Evolutionary conservation across 257 asterid genomes (phyloP).

Genomic region (Catharanthus roseus): DNA sequence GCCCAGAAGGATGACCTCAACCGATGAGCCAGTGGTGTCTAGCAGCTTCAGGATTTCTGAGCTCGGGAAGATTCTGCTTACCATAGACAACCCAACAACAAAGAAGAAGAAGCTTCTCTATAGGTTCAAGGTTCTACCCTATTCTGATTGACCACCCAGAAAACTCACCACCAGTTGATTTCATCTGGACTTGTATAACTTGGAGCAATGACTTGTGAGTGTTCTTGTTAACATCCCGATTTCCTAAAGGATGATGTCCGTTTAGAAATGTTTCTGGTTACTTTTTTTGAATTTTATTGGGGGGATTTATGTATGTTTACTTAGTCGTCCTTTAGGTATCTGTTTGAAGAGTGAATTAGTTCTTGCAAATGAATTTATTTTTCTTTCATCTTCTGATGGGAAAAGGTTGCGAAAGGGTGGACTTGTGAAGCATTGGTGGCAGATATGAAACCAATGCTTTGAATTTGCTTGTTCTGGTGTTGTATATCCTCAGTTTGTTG

Average conservation of each 20-base stretch:
- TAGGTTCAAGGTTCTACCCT: conserved; percentile 65
- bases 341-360: conserved; percentile 1
- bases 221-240: not conserved
- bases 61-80: conserved; percentile 71
- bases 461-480: not conserved
- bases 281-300: not conserved
- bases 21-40: conserved; percentile 58
- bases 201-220: not conserved
- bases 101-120: conserved; percentile 80
- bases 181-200: not conserved
- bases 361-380: not conserved
- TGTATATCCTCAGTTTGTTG: conserved; percentile 6
- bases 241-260: not conserved
- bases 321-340: not conserved
- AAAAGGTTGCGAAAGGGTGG: not conserved
- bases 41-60: conserved; percentile 57
- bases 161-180: not conserved
- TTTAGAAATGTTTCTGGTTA: not conserved
- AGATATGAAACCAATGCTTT: not conserved
- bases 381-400: not conserved
- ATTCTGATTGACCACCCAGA: conserved; percentile 19
- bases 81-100: conserved; percentile 66
- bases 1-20: conserved; percentile 54
- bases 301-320: not conserved
- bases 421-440: conserved; percentile 4